Base-by-base conservation (phyloP, 495 filamentous ascomycete species). In the Neurospora africana region DNA sequence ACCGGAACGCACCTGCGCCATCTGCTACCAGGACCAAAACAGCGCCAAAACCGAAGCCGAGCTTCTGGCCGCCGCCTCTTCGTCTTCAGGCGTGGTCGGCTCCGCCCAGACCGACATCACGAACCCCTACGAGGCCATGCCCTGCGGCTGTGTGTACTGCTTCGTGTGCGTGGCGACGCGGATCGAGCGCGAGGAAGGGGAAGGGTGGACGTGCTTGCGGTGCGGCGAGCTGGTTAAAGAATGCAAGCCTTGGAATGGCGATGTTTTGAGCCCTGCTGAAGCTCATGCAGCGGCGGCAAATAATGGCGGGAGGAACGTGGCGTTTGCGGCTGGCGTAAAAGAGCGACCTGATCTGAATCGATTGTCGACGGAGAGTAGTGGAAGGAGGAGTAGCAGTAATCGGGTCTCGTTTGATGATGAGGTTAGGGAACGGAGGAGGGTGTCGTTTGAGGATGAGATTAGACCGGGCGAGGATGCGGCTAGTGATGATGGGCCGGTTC, bases 81-180 rank as follows among this genome's bases (percentile, higher is more conserved):
- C 87, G 5, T 87, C 86, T 53, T 90, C 87, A 53, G 94, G 93
- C 15, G 87, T 95, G 4, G 83, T 94, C 19, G 95, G 95, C 0
- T 95, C 93, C 13, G 92, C 94, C 19, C 91, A 94, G 68, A 98
- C 96, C 0, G 96, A 98, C 76, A 90, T 98, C 70, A 97, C 95
- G 4, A 99, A 98, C 79, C 94, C 96, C 0, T 99, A 99, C 76
- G 94, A 97, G 78, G 88, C 93, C 0, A 87, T 96, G 23, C 91
- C 94, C 3, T 99, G 95, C 78, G 92, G 93, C 0, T 97, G 94
- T 79, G 85, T 97, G 61, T 98, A 98, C 82, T 99, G 95, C 80
- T 99, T 95, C 76, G 92, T 96, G n/a, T 99, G 95, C 80, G 80
- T 98, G n/a, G 93, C 95, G 4, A 91, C 92, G 44, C 89, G 92